Conservation (phyloP, 148 eudicot species). For the Rhododendron mucronatum region DNA sequence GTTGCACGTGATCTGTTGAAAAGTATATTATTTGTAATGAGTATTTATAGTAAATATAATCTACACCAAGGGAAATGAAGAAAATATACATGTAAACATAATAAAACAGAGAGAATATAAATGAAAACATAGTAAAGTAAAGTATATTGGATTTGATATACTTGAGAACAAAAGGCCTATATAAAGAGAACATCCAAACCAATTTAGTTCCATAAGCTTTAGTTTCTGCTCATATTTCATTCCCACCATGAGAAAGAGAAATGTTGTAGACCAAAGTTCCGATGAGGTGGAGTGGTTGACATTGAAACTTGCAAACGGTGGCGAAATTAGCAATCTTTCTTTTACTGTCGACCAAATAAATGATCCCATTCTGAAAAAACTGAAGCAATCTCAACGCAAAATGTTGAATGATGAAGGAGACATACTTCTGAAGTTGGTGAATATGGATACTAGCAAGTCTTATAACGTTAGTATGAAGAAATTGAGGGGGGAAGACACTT, state of each 20-base stretch:
- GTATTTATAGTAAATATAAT: neutral
- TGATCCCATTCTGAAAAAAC: neutral
- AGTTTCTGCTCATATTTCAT: neutral
- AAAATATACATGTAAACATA: neutral
- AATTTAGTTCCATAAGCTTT: neutral
- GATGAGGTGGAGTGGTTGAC: neutral
- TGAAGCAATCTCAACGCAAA: neutral
- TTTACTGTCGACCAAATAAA: neutral
- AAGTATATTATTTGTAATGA: neutral
- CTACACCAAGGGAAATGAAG: neutral
- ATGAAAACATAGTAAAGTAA: neutral
- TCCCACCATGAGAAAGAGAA: neutral
- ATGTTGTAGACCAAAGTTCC: neutral
- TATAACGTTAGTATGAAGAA: neutral
- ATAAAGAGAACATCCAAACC: neutral
- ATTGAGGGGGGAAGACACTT: neutral
- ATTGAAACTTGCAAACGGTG: neutral
- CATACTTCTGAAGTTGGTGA: neutral
- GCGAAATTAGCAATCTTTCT: neutral
- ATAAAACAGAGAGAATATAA: neutral
- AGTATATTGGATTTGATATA: neutral
- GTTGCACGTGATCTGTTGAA: neutral
- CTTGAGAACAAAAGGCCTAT: neutral
- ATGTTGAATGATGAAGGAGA: neutral
- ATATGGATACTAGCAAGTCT: neutral